A percentile compares a stretch with the other conserved stretches of the same genome.
phyloP scores from a whole-genome alignment of 805 yeast genomes.

The Wickerhamomyces hampshirensis region DNA sequence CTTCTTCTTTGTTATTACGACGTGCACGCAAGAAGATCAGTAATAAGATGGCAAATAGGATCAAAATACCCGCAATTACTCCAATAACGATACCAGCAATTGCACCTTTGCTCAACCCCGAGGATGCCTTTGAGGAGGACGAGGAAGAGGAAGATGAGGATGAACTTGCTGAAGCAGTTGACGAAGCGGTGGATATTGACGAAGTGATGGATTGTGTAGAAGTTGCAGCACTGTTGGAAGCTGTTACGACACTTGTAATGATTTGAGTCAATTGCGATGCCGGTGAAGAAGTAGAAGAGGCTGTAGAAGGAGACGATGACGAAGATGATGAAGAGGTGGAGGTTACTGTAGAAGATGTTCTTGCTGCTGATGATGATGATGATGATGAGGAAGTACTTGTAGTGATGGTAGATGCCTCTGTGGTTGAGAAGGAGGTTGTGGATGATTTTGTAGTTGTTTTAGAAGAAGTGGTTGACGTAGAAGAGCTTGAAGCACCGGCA shows the following conservation, averaged over 20 bases:
- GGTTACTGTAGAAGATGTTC: slow-evolving; percentile 14
- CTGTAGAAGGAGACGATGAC: neutral
- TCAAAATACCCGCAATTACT: slow-evolving; percentile 40
- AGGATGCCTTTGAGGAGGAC: slow-evolving; percentile 11
- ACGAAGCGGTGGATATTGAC: slow-evolving; percentile 4
- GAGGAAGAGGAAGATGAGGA: slow-evolving; percentile 12
- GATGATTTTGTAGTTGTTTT: slow-evolving; percentile 10
- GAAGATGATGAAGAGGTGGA: slow-evolving; percentile 8
- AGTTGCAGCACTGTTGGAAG: slow-evolving; percentile 12
- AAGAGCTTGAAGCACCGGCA: slow-evolving; percentile 1
- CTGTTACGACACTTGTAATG: slow-evolving; percentile 17
- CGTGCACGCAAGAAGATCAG: slow-evolving; percentile 17
- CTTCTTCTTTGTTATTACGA: slow-evolving; percentile 11
- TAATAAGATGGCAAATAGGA: slow-evolving; percentile 25
- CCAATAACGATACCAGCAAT: slow-evolving; percentile 63
- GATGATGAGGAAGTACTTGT: slow-evolving; percentile 14
- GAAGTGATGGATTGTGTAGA: slow-evolving; percentile 5
- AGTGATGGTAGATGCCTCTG: slow-evolving; percentile 5
- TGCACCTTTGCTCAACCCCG: slow-evolving; percentile 36
- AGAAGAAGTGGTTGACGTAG: slow-evolving; percentile 4
- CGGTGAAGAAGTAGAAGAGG: slow-evolving; percentile 3
- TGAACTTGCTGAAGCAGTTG: neutral
- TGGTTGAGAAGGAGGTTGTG: slow-evolving; percentile 6
- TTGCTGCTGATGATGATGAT: slow-evolving; percentile 10
- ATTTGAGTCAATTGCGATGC: slow-evolving; percentile 7